Conservation (phyloP, 768 basidiomycete species). For the Pleurotus sapidus region DNA sequence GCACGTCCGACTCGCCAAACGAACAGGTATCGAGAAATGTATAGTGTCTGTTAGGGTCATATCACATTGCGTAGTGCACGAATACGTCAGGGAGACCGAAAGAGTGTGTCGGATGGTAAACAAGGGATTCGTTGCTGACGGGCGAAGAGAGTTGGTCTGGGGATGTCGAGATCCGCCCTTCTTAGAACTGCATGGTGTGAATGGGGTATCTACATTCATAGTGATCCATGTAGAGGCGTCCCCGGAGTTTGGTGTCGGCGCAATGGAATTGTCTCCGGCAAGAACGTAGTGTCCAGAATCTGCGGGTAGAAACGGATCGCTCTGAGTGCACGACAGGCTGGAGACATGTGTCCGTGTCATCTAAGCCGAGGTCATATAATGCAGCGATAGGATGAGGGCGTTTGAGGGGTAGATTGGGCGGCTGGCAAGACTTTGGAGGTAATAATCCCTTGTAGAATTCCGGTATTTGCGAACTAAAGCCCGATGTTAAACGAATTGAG, state of each 20-base stretch:
- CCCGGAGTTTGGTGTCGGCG: constrained; percentile 33
- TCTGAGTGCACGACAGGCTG: constrained; percentile 29
- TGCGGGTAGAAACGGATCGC: constrained; percentile 47
- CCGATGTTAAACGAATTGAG: not conserved
- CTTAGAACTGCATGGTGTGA: constrained; percentile 28
- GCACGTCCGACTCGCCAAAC: constrained; percentile 44
- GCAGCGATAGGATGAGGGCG: constrained; percentile 53
- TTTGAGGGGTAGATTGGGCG: constrained; percentile 58
- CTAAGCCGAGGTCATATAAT: constrained; percentile 46
- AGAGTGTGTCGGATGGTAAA: constrained; percentile 54
- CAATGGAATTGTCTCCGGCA: constrained; percentile 47
- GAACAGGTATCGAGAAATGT: constrained; percentile 47
- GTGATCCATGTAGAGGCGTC: constrained; percentile 52
- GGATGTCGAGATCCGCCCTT: constrained; percentile 14
- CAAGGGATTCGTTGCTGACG: constrained; percentile 52
- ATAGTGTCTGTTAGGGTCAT: constrained; percentile 30
- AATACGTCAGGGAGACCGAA: constrained; percentile 49
- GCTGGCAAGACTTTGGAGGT: constrained; percentile 55
- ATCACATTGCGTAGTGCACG: constrained; percentile 45
- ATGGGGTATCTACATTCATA: constrained; percentile 52
- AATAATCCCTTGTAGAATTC: constrained; percentile 49
- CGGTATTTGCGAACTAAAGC: constrained; percentile 29
- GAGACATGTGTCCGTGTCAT: constrained; percentile 19
- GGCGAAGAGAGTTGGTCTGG: constrained; percentile 35
- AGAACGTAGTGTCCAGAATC: constrained; percentile 48